Conservation (phyloP, 1,284 basidiomycete species). For the Fistulina hepatica region DNA sequence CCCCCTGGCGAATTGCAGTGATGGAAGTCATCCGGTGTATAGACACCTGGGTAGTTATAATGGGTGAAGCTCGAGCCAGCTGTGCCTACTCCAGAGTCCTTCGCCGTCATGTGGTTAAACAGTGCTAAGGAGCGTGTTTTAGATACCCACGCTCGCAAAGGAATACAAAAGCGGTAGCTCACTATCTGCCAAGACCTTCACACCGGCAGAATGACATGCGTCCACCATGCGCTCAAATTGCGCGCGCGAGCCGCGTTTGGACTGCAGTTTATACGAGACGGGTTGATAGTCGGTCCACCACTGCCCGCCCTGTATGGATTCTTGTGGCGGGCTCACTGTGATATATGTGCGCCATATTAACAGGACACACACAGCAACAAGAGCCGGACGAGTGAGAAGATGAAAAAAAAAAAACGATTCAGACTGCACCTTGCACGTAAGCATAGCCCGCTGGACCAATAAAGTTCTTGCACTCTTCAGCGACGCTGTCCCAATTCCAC, state of each 20-base stretch:
- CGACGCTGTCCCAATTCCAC: constrained; percentile 49
- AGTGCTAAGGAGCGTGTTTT: constrained; percentile 30
- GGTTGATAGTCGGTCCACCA: constrained; percentile 69
- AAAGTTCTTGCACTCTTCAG: constrained; percentile 52
- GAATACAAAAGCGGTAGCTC: constrained; percentile 16
- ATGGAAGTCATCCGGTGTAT: constrained; percentile 49
- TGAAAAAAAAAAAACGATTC: background rate
- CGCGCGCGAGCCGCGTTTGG: constrained; percentile 43
- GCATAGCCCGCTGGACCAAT: constrained; percentile 59
- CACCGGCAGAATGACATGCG: constrained; percentile 50
- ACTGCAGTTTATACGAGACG: constrained; percentile 49
- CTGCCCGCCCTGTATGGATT: constrained; percentile 37
- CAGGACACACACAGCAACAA: constrained; percentile 1
- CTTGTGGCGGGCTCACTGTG: constrained; percentile 38
- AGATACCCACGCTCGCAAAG: constrained; percentile 14
- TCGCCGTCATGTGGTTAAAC: constrained; percentile 58
- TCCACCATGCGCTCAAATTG: constrained; percentile 46
- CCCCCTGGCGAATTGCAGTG: constrained; percentile 46
- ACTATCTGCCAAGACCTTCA: constrained; percentile 46
- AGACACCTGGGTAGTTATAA: constrained; percentile 49
- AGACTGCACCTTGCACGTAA: constrained; percentile 45
- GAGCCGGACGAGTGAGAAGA: background rate
- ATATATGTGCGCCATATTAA: background rate
- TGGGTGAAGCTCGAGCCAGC: constrained; percentile 44
- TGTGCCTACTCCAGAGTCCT: constrained; percentile 37